Base-by-base conservation (phyloP, 1,139 yeast species). In the Geotrichum histeridarum region DNA sequence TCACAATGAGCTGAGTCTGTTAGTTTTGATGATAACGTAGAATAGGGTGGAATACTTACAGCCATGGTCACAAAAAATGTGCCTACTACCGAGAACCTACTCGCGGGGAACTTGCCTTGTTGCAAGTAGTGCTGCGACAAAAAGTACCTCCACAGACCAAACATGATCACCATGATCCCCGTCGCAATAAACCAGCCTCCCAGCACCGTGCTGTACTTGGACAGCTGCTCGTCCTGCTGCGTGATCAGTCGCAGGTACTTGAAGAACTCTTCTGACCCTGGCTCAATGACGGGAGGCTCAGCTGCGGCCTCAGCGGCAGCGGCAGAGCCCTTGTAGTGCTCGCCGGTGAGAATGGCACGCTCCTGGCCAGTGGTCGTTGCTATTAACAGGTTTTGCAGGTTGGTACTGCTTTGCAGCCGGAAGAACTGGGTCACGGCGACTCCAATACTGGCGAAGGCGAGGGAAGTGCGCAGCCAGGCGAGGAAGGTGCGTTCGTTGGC, bases 401-500 rank as follows among this genome's bases (percentile, higher is more conserved):
- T 55, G 4, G 50, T 46, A 50, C 50, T 51, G 1, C 69, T 37
- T 35, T 63, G 62, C 12, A 80, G 64, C 44, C 79, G 74, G 58
- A 80, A 73, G 57, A 81, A 65, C 63, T 80, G 84, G 0, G 83
- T 72, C 8, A 80, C 69, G 14, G 81, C 84, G 2, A 81, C 80
- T 0, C 85, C 85, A 27, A 78, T 75, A 11, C 82, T 75, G 6
- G 82, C 79, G 53, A 80, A 73, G 9, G 80, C 77, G 50, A 81
- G 64, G 11, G 82, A 74, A 0, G 94, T 86, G 57, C 94, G 74
- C 41, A 83, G 69, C 86, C 91, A 86, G 0, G 94, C 93, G 12
- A 86, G 71, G 56, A 81, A 82, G 0, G 94, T 86, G 57, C 95
- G 73, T 65, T 86, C 95, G 65, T 85, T 86, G 15, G 95, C 91